Evolutionary conservation across 2,329 filamentous ascomycete species (phyloP).

Genomic region (Pseudogymnoascus sp.): DNA sequence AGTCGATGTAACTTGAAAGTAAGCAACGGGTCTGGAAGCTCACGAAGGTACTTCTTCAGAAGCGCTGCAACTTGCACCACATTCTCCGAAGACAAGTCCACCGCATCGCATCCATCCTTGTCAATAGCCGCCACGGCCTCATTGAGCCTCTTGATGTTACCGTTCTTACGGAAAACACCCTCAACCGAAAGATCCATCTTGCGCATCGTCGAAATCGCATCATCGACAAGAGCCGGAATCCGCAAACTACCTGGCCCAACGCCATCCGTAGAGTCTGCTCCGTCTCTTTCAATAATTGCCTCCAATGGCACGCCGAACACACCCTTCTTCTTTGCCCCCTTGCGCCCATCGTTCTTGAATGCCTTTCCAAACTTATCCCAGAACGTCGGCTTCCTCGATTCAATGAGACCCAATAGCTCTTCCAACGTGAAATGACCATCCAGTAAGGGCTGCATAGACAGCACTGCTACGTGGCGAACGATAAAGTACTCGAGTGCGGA

Average conservation of each 20-base stretch:
- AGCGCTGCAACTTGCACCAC: constrained; percentile 91
- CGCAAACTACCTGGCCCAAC: constrained; percentile 85
- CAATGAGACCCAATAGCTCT: constrained; percentile 84
- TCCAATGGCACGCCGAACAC: constrained; percentile 89
- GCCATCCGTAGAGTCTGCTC: constrained; percentile 94
- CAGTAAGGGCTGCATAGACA: constrained; percentile 89
- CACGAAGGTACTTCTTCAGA: constrained; percentile 88
- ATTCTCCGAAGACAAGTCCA: constrained; percentile 80
- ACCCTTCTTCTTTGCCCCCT: constrained; percentile 80
- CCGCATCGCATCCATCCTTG: constrained; percentile 70
- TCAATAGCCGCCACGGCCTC: constrained; percentile 84
- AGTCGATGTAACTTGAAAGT: constrained; percentile 90
- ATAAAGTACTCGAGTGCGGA: constrained; percentile 97
- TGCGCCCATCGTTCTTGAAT: constrained; percentile 77
- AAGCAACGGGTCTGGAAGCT: constrained; percentile 88
- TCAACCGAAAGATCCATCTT: constrained; percentile 99
- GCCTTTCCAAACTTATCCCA: constrained; percentile 98
- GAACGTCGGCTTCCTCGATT: constrained; percentile 86
- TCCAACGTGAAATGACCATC: constrained; percentile 89
- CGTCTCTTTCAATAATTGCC: constrained; percentile 81
- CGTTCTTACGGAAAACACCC: constrained; percentile 97
- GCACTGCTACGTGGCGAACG: constrained; percentile 84
- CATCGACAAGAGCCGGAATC: constrained; percentile 90
- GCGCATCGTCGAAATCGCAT: constrained; percentile 87
- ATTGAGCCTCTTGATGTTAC: constrained; percentile 89